Evolutionary conservation across 2,329 filamentous ascomycete species (phyloP).

Genomic region (Didymella keratinophila): DNA sequence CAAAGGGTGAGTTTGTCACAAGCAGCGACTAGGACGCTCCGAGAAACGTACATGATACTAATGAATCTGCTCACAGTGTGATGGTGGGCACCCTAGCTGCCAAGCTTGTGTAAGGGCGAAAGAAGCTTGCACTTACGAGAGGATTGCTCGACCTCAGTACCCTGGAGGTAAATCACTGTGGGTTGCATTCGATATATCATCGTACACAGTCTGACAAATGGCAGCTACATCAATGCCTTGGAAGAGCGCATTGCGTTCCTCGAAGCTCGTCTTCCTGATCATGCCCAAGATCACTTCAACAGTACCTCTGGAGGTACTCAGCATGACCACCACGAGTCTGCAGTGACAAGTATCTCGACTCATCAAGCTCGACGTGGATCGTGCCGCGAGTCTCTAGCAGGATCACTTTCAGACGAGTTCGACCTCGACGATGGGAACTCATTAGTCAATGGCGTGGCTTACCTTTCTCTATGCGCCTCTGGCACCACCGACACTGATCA

Average conservation of each 20-base stretch:
- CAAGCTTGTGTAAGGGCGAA: conserved; percentile 32
- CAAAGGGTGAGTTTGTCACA: conserved; percentile 29
- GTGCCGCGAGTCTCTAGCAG: conserved; percentile 14
- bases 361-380: neutral
- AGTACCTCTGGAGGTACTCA: neutral
- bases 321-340: neutral
- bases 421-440: conserved; percentile 34
- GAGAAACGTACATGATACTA: neutral
- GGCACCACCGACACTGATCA: conserved; percentile 34
- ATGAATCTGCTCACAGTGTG: conserved; percentile 25
- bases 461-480: conserved; percentile 39
- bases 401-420: conserved; percentile 23
- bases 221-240: conserved; percentile 37
- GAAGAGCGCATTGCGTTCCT: conserved; percentile 41
- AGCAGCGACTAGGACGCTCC: neutral
- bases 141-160: conserved; percentile 35
- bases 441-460: conserved; percentile 39
- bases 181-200: neutral
- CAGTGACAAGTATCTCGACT: neutral
- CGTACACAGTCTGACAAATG: neutral
- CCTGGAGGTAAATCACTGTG: conserved; percentile 40
- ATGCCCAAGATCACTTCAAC: conserved; percentile 37
- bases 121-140: conserved; percentile 36
- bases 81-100: conserved; percentile 32
- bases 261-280: conserved; percentile 36